phyloP scores from a whole-genome alignment of 1,284 basidiomycete genomes.

The Sporisorium exsertum region DNA sequence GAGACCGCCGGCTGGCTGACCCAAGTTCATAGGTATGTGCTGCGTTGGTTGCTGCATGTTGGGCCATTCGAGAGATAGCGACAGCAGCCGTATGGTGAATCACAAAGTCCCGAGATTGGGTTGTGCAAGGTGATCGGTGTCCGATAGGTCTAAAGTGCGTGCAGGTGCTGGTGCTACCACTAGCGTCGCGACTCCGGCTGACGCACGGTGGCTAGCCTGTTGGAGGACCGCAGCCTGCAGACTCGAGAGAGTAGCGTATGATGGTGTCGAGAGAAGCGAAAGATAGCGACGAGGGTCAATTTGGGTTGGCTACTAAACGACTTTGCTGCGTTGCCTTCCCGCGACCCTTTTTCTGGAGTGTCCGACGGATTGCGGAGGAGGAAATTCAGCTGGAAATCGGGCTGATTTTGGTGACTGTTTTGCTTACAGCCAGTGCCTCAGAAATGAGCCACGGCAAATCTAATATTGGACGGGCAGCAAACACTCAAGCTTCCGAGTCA shows the following conservation, averaged over 20 bases:
- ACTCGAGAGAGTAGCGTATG: constrained; percentile 26
- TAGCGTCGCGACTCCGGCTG: constrained; percentile 31
- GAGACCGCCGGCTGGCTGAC: constrained; percentile 10
- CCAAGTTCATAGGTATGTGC: constrained; percentile 39
- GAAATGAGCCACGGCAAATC: constrained; percentile 2
- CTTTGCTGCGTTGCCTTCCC: background rate
- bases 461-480: background rate
- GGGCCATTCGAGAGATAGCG: background rate
- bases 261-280: constrained; percentile 8
- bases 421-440: constrained; percentile 1
- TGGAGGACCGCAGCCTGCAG: constrained; percentile 24
- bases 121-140: background rate
- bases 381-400: background rate
- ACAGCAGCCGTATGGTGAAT: background rate
- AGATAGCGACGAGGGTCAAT: constrained; percentile 2
- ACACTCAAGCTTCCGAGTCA: background rate
- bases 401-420: background rate
- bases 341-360: background rate
- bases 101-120: background rate
- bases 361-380: background rate
- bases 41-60: constrained; percentile 37
- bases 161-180: constrained; percentile 11
- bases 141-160: background rate
- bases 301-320: background rate
- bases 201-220: constrained; percentile 37